A percentile compares a stretch with the other conserved stretches of the same genome.
phyloP scores from a whole-genome alignment of 495 filamentous ascomycete genomes.

The Hypoxylon cercidicola region DNA sequence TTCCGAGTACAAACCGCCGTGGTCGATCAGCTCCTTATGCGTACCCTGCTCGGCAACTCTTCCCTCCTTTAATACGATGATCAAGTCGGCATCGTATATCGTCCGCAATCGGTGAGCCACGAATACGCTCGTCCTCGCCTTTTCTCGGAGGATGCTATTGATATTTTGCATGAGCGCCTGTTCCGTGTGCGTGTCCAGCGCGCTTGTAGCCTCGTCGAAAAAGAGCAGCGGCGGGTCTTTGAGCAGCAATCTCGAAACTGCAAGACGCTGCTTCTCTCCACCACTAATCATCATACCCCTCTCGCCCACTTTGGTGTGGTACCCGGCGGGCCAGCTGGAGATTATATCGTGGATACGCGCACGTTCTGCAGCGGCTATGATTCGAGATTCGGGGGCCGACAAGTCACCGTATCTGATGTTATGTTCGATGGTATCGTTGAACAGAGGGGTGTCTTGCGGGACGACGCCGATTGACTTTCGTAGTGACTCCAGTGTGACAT shows the following conservation, averaged over 20 bases:
- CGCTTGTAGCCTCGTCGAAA: slow-evolving; percentile 98
- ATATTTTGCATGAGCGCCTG: slow-evolving; percentile 92
- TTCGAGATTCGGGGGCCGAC: slow-evolving; percentile 76
- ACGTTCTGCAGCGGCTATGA: slow-evolving; percentile 78
- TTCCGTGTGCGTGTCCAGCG: slow-evolving; percentile 95
- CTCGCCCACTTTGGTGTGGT: slow-evolving; percentile 93
- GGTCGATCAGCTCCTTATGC: slow-evolving; percentile 83
- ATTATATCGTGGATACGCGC: slow-evolving; percentile 89
- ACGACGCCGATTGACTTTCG: slow-evolving; percentile 92
- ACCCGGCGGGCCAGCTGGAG: slow-evolving; percentile 80
- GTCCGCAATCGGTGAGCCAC: slow-evolving; percentile 92
- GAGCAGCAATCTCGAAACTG: slow-evolving; percentile 84
- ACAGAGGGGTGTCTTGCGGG: slow-evolving; percentile 95
- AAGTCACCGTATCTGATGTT: slow-evolving; percentile 97
- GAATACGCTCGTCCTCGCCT: slow-evolving; percentile 89
- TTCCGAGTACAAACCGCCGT: slow-evolving; percentile 83
- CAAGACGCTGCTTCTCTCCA: slow-evolving; percentile 94
- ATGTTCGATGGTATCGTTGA: slow-evolving; percentile 94
- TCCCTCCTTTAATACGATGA: slow-evolving; percentile 89
- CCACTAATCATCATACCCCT: slow-evolving; percentile 98
- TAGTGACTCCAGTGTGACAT: slow-evolving; percentile 83
- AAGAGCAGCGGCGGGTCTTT: slow-evolving; percentile 94
- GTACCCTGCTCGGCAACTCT: slow-evolving; percentile 86
- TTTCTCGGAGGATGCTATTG: slow-evolving; percentile 91
- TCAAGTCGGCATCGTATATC: slow-evolving; percentile 93